Evolutionary conservation across 1,284 basidiomycete genomes (phyloP).

Genomic region (Ganoderma leucocontextum): DNA sequence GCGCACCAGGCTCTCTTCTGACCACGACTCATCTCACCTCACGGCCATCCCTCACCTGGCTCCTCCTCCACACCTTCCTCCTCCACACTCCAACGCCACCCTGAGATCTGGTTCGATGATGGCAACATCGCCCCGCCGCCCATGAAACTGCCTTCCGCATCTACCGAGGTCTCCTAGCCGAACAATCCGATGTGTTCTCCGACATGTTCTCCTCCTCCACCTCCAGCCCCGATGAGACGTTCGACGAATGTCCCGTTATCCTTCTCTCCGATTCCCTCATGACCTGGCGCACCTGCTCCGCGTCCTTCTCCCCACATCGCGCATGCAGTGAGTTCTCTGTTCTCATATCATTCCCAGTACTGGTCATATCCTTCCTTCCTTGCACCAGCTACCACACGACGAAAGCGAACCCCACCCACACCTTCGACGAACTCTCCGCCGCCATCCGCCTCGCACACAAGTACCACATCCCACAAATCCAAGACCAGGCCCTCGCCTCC

Average conservation of each 20-base stretch:
- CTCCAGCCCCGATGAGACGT: conserved; percentile 11
- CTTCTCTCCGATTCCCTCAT: conserved; percentile 23
- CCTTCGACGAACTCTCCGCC: background rate
- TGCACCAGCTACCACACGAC: background rate
- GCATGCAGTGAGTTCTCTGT: background rate
- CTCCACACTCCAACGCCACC: background rate
- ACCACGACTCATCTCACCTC: background rate
- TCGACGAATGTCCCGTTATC: conserved; percentile 28
- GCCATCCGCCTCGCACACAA: background rate
- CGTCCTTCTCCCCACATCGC: background rate
- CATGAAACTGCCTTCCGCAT: conserved; percentile 26
- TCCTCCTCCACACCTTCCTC: background rate
- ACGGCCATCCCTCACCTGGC: background rate
- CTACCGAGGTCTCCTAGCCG: conserved; percentile 28
- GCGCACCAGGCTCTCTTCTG: background rate
- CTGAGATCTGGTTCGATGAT: conserved; percentile 28
- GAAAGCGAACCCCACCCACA: background rate
- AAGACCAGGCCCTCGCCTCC: background rate
- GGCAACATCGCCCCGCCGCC: conserved; percentile 31
- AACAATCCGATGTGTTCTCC: conserved; percentile 28
- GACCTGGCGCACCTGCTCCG: conserved; percentile 20
- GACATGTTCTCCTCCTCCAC: conserved; percentile 31
- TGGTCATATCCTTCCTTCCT: no score
- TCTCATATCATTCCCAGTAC: background rate
- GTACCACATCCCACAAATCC: background rate